A percentile compares a stretch with the other conserved stretches of the same genome.
phyloP scores from a whole-genome alignment of 1,284 basidiomycete species.

The Trametes hirsuta region DNA sequence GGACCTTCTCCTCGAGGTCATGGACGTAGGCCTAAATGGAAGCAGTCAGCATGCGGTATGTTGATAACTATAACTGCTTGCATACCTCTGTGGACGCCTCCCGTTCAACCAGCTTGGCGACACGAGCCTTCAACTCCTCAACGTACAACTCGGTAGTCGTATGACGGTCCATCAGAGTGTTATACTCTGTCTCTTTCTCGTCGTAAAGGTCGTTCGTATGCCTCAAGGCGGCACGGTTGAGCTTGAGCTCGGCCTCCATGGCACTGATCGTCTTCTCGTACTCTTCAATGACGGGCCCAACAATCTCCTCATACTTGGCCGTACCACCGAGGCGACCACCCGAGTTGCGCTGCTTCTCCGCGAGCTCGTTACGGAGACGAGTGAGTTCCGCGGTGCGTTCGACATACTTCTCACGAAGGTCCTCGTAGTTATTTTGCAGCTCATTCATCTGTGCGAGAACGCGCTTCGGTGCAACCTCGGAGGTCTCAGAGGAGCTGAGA shows the following conservation, averaged over 20 bases:
- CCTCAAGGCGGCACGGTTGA: conserved; percentile 86
- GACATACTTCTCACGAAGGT: conserved; percentile 81
- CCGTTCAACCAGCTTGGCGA: conserved; percentile 84
- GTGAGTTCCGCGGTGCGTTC: conserved; percentile 89
- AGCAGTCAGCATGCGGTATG: conserved; percentile 2
- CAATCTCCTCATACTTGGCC: conserved; percentile 92
- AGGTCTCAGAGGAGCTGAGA: conserved; percentile 14
- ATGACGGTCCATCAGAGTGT: conserved; percentile 67
- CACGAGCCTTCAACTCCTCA: conserved; percentile 80
- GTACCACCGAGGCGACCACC: conserved; percentile 70
- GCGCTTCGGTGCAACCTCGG: conserved; percentile 69
- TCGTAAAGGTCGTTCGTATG: conserved; percentile 91
- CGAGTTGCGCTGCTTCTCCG: conserved; percentile 65
- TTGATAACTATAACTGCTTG: conserved; percentile 8
- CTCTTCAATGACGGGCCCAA: conserved; percentile 97
- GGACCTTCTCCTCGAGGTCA: conserved; percentile 91
- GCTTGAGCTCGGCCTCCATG: conserved; percentile 91
- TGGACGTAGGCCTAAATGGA: conserved; percentile 82
- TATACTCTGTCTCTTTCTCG: conserved; percentile 84
- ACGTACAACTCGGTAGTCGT: conserved; percentile 85
- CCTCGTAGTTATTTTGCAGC: conserved; percentile 82
- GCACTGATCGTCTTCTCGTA: conserved; percentile 97
- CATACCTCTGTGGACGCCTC: conserved; percentile 89
- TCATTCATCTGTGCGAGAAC: conserved; percentile 77
- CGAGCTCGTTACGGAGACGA: conserved; percentile 72